Evolutionary conservation across 257 asterid species (phyloP).

Genomic region (Anisodus tanguticus): DNA sequence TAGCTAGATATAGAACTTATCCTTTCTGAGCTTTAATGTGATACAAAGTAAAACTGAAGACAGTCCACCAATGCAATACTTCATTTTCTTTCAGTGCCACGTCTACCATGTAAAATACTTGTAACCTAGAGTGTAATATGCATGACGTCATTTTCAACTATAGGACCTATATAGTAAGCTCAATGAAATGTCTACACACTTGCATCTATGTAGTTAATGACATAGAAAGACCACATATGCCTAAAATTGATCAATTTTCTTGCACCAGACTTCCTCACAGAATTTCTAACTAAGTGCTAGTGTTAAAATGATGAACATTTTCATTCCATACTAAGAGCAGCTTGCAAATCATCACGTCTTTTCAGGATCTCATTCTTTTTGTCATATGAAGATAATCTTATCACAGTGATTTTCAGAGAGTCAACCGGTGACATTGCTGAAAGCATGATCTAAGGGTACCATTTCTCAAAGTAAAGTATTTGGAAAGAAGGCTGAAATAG

Average conservation of each 20-base stretch:
- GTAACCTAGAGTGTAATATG: neutral
- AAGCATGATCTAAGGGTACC: neutral
- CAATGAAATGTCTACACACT: conserved; percentile 1
- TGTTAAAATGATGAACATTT: neutral
- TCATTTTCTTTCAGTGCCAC: neutral
- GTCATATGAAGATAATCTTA: neutral
- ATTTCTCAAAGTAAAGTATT: neutral
- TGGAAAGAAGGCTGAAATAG: conserved; percentile 11
- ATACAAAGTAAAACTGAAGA: neutral
- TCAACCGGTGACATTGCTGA: neutral
- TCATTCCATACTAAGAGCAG: neutral
- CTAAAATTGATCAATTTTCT: conserved; percentile 11
- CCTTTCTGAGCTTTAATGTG: neutral
- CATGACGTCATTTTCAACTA: neutral
- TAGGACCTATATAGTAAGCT: neutral
- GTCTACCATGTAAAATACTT: conserved; percentile 8
- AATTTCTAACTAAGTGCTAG: neutral
- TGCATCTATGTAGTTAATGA: neutral
- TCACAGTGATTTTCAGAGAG: neutral
- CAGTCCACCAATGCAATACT: neutral
- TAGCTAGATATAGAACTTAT: conserved; percentile 1
- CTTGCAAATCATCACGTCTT: neutral
- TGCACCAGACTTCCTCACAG: neutral
- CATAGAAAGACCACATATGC: neutral
- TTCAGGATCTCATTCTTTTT: neutral